phyloP scores from a whole-genome alignment of 768 basidiomycete species.

The Suillus cothurnatus region DNA sequence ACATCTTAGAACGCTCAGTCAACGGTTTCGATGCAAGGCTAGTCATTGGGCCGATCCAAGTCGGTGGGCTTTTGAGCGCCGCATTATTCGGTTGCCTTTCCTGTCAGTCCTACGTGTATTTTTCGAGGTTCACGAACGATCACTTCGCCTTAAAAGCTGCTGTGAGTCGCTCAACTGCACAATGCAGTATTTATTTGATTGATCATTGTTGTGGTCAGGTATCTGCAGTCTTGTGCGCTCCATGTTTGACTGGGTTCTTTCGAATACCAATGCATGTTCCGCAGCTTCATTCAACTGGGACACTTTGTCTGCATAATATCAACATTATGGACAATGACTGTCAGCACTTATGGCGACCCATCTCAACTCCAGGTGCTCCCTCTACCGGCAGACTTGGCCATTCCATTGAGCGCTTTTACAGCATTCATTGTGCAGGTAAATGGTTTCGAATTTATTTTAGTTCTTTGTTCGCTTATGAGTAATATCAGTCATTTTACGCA shows the following conservation, averaged over 20 bases:
- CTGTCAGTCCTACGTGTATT: slow-evolving; percentile 16
- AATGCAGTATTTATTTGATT: not conserved
- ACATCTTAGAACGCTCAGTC: not conserved
- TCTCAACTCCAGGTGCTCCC: slow-evolving; percentile 2
- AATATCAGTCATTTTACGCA: slow-evolving; percentile 6
- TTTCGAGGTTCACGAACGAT: slow-evolving; percentile 9
- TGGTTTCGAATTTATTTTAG: not conserved
- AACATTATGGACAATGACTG: slow-evolving; percentile 9
- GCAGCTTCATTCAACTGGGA: slow-evolving; percentile 5
- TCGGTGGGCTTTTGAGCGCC: slow-evolving; percentile 14
- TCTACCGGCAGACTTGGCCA: slow-evolving; percentile 2
- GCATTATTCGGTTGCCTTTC: slow-evolving; percentile 17
- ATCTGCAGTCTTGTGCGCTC: not conserved
- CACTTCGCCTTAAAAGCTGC: slow-evolving; percentile 3
- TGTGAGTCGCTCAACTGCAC: not conserved
- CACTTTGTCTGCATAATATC: slow-evolving; percentile 6
- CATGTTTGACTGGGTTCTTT: not conserved
- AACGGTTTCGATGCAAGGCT: not conserved
- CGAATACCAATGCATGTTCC: not conserved
- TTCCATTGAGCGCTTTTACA: not conserved
- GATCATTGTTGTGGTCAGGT: slow-evolving; percentile 1
- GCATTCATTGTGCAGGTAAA: slow-evolving; percentile 5
- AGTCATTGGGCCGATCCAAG: slow-evolving; percentile 17
- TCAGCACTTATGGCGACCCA: slow-evolving; percentile 1
- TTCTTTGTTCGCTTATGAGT: not conserved